Base-by-base conservation (phyloP, 1,284 basidiomycete species). In the Stereum hirsutum region DNA sequence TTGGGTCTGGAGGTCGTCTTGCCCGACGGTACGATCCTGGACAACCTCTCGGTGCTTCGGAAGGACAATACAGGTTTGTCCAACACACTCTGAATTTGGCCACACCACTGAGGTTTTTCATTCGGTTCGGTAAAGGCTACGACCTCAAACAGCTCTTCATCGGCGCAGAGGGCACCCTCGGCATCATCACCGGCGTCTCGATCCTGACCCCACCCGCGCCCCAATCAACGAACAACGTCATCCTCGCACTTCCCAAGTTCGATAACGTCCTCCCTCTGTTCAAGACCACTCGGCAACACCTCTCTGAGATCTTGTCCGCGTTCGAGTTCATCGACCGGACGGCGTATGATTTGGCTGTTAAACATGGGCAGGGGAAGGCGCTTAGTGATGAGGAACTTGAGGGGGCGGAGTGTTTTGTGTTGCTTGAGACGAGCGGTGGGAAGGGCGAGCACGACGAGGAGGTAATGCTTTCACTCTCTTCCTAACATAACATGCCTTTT, bases 91-190 rank as follows among this genome's bases (percentile, higher is more conserved):
- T 27, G 5, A 32, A 45, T 42, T 41, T 14, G 27, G 4, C 14
- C 3, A 15, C 30, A n/a, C 37, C 32, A 32, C 43, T 39, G 14
- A 36, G 10, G 28, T 21, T n/a, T n/a, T 2, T 33, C 35, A 40
- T 21, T 14, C n/a, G n/a, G n/a, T n/a, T n/a, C n/a, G 12, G 17
- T 15, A 33, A 51, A 92, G 92, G 95, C n/a, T 95, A 97, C 59
- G 96, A 99, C 61, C 72, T 99, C 40, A 99, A 99, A 64, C 96
- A 99, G 61, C 77, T 99, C 6, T 99, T 99, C 64, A 97, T 99
- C 54, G 96, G 96, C 17, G 86, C 89, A 8, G 96, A 99, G 62
- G 96, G 96, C 42, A 95, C 93, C 0, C 81, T 99, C 25, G 95
- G 96, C 38, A 73, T 99, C 47, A 85, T 99, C 48, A 99, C 96